phyloP scores from a whole-genome alignment of 176 grass and related monocot genomes.

The Carex kokanica region DNA sequence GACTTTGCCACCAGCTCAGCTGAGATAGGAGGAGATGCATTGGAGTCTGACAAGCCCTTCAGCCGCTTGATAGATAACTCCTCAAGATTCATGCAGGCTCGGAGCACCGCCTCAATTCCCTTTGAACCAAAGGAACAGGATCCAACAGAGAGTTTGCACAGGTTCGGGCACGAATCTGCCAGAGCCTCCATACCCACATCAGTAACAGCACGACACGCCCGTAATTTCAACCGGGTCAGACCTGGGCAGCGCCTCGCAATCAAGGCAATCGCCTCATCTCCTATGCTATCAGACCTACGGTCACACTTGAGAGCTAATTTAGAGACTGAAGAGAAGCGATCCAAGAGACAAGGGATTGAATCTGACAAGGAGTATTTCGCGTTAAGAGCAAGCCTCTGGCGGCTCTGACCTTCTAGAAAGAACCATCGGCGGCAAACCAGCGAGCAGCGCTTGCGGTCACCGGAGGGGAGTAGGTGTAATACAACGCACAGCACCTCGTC shows the following conservation, averaged over 20 bases:
- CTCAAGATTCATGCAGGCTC: conserved; percentile 50
- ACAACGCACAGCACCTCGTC: conserved; percentile 75
- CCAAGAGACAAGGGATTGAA: conserved; percentile 33
- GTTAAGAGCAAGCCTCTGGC: conserved; percentile 59
- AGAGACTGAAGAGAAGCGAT: conserved; percentile 61
- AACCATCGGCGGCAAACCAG: conserved; percentile 64
- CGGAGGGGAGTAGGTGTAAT: conserved; percentile 49
- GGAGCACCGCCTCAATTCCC: conserved; percentile 63
- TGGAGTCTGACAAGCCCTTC: conserved; percentile 62
- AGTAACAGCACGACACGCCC: conserved; percentile 61
- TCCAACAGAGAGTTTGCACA: conserved; percentile 75
- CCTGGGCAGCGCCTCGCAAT: conserved; percentile 38
- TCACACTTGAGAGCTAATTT: conserved; percentile 58
- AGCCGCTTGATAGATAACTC: conserved; percentile 91
- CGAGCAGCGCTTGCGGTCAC: conserved; percentile 71
- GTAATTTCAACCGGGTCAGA: conserved; percentile 73
- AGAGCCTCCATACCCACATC: conserved; percentile 61
- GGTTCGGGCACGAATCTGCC: conserved; percentile 30
- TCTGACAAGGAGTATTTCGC: conserved; percentile 37
- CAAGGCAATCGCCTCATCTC: conserved; percentile 48
- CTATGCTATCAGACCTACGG: conserved; percentile 65
- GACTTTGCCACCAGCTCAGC: conserved; percentile 30
- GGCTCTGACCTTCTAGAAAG: conserved; percentile 51
- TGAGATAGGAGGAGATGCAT: conserved; percentile 34
- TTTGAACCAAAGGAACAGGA: conserved; percentile 86